These are phyloP conservation scores for Microcyclosporella mali DNA, from an alignment of 2,329 filamentous ascomycete species.

Conservation along the genomic window DNA sequence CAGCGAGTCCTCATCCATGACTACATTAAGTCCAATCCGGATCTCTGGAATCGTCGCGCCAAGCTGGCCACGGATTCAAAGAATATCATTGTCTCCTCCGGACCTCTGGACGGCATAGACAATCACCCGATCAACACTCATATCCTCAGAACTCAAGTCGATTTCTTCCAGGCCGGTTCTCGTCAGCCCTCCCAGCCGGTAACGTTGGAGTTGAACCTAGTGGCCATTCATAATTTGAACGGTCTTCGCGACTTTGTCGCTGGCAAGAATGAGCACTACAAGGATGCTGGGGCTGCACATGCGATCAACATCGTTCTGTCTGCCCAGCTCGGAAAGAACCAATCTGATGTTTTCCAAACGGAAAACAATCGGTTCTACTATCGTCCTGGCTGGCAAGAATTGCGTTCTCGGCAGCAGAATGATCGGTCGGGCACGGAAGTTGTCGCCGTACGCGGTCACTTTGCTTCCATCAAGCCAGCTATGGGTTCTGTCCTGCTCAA, in stretches of 20 bases:
- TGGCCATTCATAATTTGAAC: neutral
- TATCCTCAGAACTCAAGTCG: neutral
- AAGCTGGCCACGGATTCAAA: slow-evolving; percentile 14
- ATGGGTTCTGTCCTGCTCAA: slow-evolving; percentile 10
- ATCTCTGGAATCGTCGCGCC: slow-evolving; percentile 4
- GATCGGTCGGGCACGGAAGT: neutral
- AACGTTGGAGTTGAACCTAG: neutral
- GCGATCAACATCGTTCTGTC: slow-evolving; percentile 20
- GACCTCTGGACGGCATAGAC: slow-evolving; percentile 2
- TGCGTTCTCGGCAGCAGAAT: neutral
- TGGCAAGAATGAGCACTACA: slow-evolving; percentile 5
- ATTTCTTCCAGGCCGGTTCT: neutral
- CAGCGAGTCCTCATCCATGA: slow-evolving; percentile 6
- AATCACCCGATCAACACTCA: neutral
- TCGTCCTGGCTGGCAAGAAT: slow-evolving; percentile 9
- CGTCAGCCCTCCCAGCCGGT: neutral
- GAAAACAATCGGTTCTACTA: slow-evolving; percentile 22
- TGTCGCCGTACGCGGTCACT: slow-evolving; percentile 11
- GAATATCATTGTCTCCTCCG: slow-evolving; percentile 11
- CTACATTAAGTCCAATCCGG: slow-evolving; percentile 7
- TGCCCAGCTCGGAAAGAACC: slow-evolving; percentile 6
- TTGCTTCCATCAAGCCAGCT: slow-evolving; percentile 6
- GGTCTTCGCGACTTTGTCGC: slow-evolving; percentile 2
- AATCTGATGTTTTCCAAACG: slow-evolving; percentile 4
- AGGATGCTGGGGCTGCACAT: slow-evolving; percentile 6